Base-by-base conservation (phyloP, 495 filamentous ascomycete species). In the Trichoderma orchidacearum region DNA sequence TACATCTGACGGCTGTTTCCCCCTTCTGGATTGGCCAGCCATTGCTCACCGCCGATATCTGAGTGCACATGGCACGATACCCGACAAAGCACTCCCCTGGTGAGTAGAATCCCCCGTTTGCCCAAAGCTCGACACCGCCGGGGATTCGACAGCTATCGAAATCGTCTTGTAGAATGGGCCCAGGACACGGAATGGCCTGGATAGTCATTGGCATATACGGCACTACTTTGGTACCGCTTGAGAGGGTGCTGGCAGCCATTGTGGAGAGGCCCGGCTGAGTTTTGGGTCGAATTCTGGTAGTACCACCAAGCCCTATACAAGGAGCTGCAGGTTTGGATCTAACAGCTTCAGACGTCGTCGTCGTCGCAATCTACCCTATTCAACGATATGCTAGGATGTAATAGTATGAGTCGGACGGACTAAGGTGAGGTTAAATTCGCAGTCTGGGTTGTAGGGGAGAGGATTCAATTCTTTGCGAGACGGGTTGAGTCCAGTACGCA, bases 41-140 rank as follows among this genome's bases (percentile, higher is more conserved):
- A 12, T 30, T 35, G 53, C 27, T 38, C 3, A 27, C 32, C 12
- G 34, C 29, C 1, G 53, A n/a, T 34, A 32, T 38, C 32, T 38
- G 53, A 2, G 32, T 38, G 21, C 53, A 55, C 32, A 28, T 38
- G 23, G 53, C 36, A 35, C 25, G 13, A 29, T 55, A 55, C 5
- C 53, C 53, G 9, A 3, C 4, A 17, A 38, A 38, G 13, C 53
- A 55, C 12, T 28, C 25, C n/a, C 32, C 53, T n/a, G 53, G 53
- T 34, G 53, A 55, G 21, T 55, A 55, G 53, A 38, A 55, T 3
- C 53, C 53, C 18, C 53, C 53, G 21, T 41, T 38, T 5, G 17
- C 3, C 53, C 53, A 55, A 5, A 55, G 23, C 1, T 35, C 34
- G 18, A 41, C 5, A 13, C 34, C 36, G n/a, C 36, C 53, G 3